Conservation (phyloP, 371 early-diverging fungal genomes). For the Mortierella polycephala region DNA sequence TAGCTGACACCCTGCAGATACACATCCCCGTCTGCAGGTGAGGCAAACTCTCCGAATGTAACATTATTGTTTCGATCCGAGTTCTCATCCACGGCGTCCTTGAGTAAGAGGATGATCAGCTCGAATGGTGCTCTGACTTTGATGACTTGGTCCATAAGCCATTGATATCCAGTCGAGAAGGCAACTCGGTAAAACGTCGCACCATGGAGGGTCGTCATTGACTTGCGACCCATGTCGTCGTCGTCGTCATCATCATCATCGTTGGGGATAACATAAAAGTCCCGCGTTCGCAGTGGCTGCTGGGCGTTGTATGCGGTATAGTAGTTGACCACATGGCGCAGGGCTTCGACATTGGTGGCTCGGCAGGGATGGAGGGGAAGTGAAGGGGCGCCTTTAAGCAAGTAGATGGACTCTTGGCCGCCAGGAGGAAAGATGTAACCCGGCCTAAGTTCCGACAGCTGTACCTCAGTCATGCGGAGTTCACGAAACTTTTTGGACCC, state of each 20-base stretch:
- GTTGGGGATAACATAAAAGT: conserved; percentile 38
- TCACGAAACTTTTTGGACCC: conserved; percentile 54
- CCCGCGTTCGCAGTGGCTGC: conserved; percentile 41
- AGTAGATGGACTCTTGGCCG: conserved; percentile 52
- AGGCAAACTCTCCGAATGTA: conserved; percentile 47
- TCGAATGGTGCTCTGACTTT: conserved; percentile 51
- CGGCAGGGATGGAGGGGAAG: conserved; percentile 51
- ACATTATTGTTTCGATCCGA: conserved; percentile 41
- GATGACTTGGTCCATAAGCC: conserved; percentile 52
- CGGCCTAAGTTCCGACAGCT: conserved; percentile 38
- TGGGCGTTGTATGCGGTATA: conserved; percentile 53
- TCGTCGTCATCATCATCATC: conserved; percentile 11
- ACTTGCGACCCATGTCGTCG: neutral
- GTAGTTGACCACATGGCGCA: conserved; percentile 53
- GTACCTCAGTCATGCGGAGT: conserved; percentile 50
- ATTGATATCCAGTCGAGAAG: conserved; percentile 47
- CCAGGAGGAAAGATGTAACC: conserved; percentile 52
- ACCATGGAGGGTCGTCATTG: neutral
- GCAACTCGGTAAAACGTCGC: conserved; percentile 43
- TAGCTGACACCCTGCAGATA: conserved; percentile 50
- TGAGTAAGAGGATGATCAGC: conserved; percentile 47
- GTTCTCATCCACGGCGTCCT: conserved; percentile 51
- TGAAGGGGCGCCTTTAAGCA: conserved; percentile 51
- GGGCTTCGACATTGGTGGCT: conserved; percentile 51
- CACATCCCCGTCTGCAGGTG: conserved; percentile 31